A percentile compares a stretch with the other conserved stretches of the same genome.
Evolutionary conservation across 208 protist genomes (phyloP).

Genomic region (Acanthamoeba rhysodes): DNA sequence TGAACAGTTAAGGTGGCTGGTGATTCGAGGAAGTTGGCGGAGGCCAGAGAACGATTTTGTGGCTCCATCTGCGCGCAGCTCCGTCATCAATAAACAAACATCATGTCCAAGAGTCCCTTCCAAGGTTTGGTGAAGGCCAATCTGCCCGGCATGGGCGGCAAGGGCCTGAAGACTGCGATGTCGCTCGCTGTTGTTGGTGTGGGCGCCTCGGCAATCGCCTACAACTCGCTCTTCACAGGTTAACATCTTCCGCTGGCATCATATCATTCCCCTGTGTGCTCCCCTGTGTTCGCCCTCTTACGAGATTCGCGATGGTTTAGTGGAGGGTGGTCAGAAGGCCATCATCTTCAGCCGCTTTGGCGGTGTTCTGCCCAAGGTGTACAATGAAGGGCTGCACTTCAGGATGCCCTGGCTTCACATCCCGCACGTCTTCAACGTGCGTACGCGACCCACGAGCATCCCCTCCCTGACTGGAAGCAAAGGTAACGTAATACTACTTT

Average conservation of each 20-base stretch:
- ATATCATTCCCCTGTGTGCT: not conserved
- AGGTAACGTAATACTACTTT: slow-evolving; percentile 85
- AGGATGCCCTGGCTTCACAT: slow-evolving; percentile 97
- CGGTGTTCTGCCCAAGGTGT: slow-evolving; percentile 95
- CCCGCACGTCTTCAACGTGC: slow-evolving; percentile 98
- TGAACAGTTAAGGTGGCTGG: too few species aligned
- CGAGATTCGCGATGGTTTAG: slow-evolving; percentile 75
- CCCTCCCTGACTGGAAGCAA: slow-evolving; percentile 90
- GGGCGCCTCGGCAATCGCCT: not conserved
- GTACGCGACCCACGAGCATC: slow-evolving; percentile 89
- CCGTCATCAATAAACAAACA: not conserved
- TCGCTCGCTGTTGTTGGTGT: not conserved
- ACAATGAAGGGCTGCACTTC: slow-evolving; percentile 97
- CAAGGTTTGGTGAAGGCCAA: slow-evolving; percentile 69
- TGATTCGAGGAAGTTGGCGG: too few species aligned
- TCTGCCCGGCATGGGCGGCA: slow-evolving; percentile 31
- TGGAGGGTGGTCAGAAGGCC: slow-evolving; percentile 97
- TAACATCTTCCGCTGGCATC: not conserved
- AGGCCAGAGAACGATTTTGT: too few species aligned
- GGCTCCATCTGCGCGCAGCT: too few species aligned
- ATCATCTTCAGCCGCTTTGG: slow-evolving; percentile 98
- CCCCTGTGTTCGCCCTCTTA: not conserved
- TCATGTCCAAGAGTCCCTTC: slow-evolving; percentile 72
- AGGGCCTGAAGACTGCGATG: not conserved
- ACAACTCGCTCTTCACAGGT: slow-evolving; percentile 68